Conservation (phyloP, 2,329 filamentous ascomycete genomes). For the Saccharata proteae region DNA sequence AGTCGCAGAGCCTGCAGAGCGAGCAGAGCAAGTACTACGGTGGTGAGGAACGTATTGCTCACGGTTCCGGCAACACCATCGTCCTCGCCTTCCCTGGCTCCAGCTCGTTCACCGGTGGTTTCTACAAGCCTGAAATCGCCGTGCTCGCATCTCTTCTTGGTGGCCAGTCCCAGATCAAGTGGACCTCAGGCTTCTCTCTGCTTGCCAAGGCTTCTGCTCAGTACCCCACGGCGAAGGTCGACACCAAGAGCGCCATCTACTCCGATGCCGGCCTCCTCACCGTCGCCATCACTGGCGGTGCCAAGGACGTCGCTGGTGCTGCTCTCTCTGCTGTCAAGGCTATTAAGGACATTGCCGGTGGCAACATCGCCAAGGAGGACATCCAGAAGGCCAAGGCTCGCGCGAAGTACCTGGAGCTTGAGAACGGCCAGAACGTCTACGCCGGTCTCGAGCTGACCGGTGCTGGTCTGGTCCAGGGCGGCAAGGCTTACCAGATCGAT, state of each 20-base stretch:
- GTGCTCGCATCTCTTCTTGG: constrained; percentile 84
- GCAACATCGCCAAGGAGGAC: constrained; percentile 68
- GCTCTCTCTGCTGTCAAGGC: constrained; percentile 68
- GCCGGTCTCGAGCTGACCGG: constrained; percentile 74
- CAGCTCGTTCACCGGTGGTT: constrained; percentile 56
- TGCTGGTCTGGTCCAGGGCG: constrained; percentile 67
- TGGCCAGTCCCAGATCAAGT: constrained; percentile 86
- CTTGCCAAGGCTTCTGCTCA: constrained; percentile 66
- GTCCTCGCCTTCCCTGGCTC: constrained; percentile 90
- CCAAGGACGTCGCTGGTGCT: constrained; percentile 58
- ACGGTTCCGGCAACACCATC: constrained; percentile 65
- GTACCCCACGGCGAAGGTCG: constrained; percentile 53
- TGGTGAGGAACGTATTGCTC: constrained; percentile 82
- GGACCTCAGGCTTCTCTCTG: constrained; percentile 84
- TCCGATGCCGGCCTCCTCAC: constrained; percentile 87
- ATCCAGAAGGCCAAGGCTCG: constrained; percentile 83
- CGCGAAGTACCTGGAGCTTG: constrained; percentile 85
- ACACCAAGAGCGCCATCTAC: constrained; percentile 72
- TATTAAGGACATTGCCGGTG: constrained; percentile 68
- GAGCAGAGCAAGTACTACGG: constrained; percentile 77
- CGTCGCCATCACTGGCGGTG: constrained; percentile 67
- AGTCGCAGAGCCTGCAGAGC: constrained; percentile 42
- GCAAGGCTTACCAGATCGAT: constrained; percentile 73
- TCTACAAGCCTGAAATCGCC: constrained; percentile 79
- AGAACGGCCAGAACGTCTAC: constrained; percentile 65